phyloP scores from a whole-genome alignment of 2,329 filamentous ascomycete species.

The Ceratocystis alfenasii region DNA sequence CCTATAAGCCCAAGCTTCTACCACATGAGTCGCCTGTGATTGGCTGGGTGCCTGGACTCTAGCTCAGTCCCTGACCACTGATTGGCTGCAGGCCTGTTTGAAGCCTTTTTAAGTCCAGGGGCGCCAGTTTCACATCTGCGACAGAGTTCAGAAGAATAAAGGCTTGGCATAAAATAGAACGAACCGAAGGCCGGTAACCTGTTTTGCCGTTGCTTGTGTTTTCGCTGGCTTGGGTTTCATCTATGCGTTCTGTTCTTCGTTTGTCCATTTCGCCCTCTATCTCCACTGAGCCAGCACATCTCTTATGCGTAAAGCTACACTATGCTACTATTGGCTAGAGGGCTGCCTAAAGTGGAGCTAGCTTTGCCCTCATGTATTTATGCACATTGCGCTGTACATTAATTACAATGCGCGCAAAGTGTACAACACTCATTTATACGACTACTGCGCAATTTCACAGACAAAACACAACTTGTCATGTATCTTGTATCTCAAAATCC shows the following conservation, averaged over 20 bases:
- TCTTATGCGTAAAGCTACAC: background rate
- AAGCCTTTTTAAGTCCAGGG: slow-evolving; percentile 15
- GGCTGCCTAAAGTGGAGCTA: background rate
- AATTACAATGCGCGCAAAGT: background rate
- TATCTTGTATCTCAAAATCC: background rate
- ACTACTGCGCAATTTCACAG: background rate
- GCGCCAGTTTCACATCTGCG: slow-evolving; percentile 23
- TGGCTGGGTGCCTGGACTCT: background rate
- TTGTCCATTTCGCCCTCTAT: background rate
- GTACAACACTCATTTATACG: background rate
- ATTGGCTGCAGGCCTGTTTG: background rate
- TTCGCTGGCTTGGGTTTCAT: background rate
- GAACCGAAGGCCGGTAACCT: background rate
- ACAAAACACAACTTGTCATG: background rate
- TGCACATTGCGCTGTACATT: background rate
- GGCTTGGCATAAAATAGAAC: background rate
- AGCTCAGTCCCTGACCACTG: background rate
- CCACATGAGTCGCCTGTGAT: background rate
- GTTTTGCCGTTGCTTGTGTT: background rate
- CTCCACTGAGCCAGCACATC: background rate
- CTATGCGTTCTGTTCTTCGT: background rate
- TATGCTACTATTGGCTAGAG: background rate
- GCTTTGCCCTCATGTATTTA: background rate
- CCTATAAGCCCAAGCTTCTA: slow-evolving; percentile 1
- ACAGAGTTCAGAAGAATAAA: slow-evolving; percentile 5